Percentiles rank a stretch among this genome's conserved stretches.
Conservation (phyloP, 768 basidiomycete genomes). For the Pulveroboletus sp. region DNA sequence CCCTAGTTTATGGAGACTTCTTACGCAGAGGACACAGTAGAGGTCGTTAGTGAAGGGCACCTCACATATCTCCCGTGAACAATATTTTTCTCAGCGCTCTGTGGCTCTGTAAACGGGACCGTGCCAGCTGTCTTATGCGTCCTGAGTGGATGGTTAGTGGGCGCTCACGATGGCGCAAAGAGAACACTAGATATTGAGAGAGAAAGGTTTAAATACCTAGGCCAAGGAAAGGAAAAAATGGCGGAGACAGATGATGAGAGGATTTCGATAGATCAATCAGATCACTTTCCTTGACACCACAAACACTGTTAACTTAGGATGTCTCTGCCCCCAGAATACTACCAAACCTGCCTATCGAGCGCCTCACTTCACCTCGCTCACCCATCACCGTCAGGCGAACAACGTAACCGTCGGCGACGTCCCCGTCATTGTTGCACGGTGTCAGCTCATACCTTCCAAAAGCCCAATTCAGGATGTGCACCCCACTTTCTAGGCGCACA, state of each 20-base stretch:
- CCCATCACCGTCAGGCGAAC: constrained; percentile 88
- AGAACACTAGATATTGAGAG: not conserved
- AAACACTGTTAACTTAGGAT: constrained; percentile 12
- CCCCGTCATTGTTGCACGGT: constrained; percentile 26
- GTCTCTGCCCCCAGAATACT: constrained; percentile 37
- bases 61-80: constrained; percentile 29
- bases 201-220: constrained; percentile 19
- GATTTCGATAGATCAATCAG: constrained; percentile 5
- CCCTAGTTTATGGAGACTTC: constrained; percentile 82
- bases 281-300: constrained; percentile 9
- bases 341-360: constrained; percentile 53
- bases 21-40: constrained; percentile 68
- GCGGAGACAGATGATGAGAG: constrained; percentile 8
- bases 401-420: constrained; percentile 29
- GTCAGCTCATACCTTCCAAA: constrained; percentile 81
- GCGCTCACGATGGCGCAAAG: constrained; percentile 47
- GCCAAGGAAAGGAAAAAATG: constrained; percentile 31
- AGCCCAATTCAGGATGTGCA: constrained; percentile 84
- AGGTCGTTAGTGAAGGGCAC: constrained; percentile 63
- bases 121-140: constrained; percentile 28
- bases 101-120: constrained; percentile 11
- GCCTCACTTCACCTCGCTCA: constrained; percentile 71
- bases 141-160: constrained; percentile 25
- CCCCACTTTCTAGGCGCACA: constrained; percentile 44
- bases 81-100: constrained; percentile 8